Base-by-base conservation (phyloP, 2,329 filamentous ascomycete genomes). In the Colletotrichum sp. region DNA sequence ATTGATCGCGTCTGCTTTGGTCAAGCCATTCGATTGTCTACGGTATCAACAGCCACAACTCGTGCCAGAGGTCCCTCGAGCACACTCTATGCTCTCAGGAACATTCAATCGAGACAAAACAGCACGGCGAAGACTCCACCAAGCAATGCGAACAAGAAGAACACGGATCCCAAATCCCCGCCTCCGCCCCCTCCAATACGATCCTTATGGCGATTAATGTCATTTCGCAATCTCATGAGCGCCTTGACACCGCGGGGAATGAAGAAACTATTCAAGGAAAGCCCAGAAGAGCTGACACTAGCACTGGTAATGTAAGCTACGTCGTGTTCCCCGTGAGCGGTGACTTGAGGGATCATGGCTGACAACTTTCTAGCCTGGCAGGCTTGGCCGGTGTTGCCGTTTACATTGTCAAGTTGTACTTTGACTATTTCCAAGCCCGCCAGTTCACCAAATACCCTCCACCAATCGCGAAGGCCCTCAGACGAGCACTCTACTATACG, bases 401-500 rank as follows among this genome's bases (percentile, higher is more conserved):
- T 30, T 89, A 88, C 79, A 82, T 85, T 28, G 77, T 83, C 44
- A 85, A 84, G 76, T 82, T 88, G 65, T 92, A 91, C 83, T 89
- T 90, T 77, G 85, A 85, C 78, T 90, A 90, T 78, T 92, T 92
- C 82, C 88, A 91, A 80, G 87, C 88, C 69, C 81, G 85, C 32
- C 87, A 91, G 74, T 90, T 92, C 80, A 91, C 89, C 67, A 87
- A 85, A 75, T 92, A 89, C 82, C 95, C 95, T 4, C 91, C 94
- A 57, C 89, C 92, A 2, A 92, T 96, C 39, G 94, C 94, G 12
- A 93, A 94, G 80, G 92, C 95, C 76, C 89, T 99, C 63, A 95
- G 97, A 36, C 92, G 93, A 79, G 97, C 96, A 0, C 87, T 99
- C 30, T 98, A 96, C 86, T 98, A 95, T 85, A 95, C 93, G 79